Conservation (phyloP, 2,329 filamentous ascomycete species). For the Orbilia ellipsospora region DNA sequence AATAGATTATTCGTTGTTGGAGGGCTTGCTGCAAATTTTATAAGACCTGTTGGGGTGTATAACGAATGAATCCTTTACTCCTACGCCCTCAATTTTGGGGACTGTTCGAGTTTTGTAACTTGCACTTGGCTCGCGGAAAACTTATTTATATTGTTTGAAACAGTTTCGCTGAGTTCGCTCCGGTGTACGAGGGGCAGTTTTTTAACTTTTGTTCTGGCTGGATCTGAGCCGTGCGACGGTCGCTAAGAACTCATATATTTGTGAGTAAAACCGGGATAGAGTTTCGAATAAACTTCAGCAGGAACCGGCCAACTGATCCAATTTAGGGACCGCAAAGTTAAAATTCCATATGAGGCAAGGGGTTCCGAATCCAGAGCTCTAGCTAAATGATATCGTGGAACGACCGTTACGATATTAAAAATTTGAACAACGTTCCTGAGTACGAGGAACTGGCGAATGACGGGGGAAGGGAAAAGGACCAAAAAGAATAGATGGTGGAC, state of each 20-base stretch:
- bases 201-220: constrained; percentile 19
- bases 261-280: constrained; percentile 14
- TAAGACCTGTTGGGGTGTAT: neutral
- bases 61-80: neutral
- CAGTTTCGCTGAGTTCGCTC: neutral
- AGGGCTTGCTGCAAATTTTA: neutral
- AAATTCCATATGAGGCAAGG: constrained; percentile 23
- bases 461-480: constrained; percentile 10
- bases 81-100: neutral
- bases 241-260: constrained; percentile 20
- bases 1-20: no score
- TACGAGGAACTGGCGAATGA: constrained; percentile 5
- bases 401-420: no score
- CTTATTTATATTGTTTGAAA: neutral
- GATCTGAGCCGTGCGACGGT: constrained; percentile 17
- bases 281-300: constrained; percentile 51
- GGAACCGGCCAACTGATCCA: constrained; percentile 48
- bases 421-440: neutral
- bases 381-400: constrained; percentile 7
- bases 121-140: neutral
- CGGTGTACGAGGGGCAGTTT: neutral
- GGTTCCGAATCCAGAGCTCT: constrained; percentile 12
- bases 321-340: constrained; percentile 45
- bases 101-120: constrained; percentile 24
- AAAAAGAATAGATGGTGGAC: constrained; percentile 13